Evolutionary conservation across 345 rosid genomes (phyloP).

Genomic region (Pugionium cornutum): DNA sequence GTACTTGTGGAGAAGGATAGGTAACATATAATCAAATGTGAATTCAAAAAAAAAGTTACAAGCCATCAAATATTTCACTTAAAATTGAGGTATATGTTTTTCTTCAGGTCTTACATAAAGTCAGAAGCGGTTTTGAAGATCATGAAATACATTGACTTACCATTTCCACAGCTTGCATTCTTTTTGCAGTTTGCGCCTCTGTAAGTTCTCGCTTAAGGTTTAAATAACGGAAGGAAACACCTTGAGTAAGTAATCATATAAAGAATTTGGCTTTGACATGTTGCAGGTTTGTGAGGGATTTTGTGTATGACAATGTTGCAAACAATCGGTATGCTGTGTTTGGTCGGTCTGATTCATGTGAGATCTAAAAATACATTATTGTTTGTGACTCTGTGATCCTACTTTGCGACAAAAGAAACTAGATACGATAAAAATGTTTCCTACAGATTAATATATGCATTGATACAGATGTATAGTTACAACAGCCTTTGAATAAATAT

Average conservation of each 20-base stretch:
- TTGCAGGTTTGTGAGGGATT: constrained; percentile 71
- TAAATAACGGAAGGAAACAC: background rate
- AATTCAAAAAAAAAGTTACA: background rate
- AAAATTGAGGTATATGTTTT: background rate
- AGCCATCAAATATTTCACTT: background rate
- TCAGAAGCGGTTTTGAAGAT: constrained; percentile 88
- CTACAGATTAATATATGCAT: constrained; percentile 31
- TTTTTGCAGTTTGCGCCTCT: constrained; percentile 63
- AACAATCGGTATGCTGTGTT: constrained; percentile 72
- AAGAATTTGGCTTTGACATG: background rate
- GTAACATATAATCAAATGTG: constrained; percentile 31
- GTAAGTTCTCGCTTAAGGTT: constrained; percentile 48
- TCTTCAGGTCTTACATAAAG: constrained; percentile 74
- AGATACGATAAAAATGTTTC: constrained; percentile 31
- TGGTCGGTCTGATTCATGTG: constrained; percentile 86
- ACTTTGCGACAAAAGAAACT: constrained; percentile 2
- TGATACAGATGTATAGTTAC: constrained; percentile 40
- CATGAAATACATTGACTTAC: constrained; percentile 80
- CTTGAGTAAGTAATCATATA: background rate
- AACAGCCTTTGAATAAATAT: constrained; percentile 31
- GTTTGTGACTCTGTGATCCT: constrained; percentile 8
- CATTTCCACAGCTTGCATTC: constrained; percentile 80
- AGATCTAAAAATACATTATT: constrained; percentile 46
- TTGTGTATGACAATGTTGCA: constrained; percentile 73
- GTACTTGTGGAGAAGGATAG: constrained; percentile 79